Base-by-base conservation (phyloP, 352 stramenopile genomes). In the Phytophthora constricta region DNA sequence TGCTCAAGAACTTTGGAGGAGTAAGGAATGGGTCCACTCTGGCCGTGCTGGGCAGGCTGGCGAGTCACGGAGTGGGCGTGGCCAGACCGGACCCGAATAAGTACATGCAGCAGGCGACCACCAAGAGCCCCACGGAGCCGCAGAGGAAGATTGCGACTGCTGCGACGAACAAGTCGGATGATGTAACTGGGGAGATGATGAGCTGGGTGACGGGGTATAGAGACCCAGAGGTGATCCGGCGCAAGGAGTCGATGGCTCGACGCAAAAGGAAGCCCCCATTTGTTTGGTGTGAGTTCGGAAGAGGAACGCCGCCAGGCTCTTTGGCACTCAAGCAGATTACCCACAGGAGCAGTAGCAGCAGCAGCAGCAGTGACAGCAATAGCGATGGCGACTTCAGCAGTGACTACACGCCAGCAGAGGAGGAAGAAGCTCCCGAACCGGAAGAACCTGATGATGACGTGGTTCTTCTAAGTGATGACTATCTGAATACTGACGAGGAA, bases 121-220 rank as follows among this genome's bases (percentile, higher is more conserved):
- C 58, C 5, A 79, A 76, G 27, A 76, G 70, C 31, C 70, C 66
- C 11, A 59, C 52, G 14, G 43, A 58, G 56, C 64, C 55, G 33
- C 45, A 65, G 46, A 70, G 70, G 26, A 74, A 68, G 28, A 31
- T 42, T 17, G 55, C 41, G 5, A 33, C 45, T 14, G 27, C 20
- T 41, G 53, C 42, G 20, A 64, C 27, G 31, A 51, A 34, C 0
- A 68, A 67, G 33, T n/a, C 31, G 2, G 62, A 87, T 45, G 50
- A 54, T 19, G 77, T 80, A 5, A 65, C 45, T 0, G 58, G 49
- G 0, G 82, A 92, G 48, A 90, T 90, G 80, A 23, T 76, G 26
- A 79, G 63, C 31, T 91, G 84, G 84, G 82, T 91, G 27, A 69
- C 64, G 19, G 80, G 82, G 0, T 75, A 79, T 31, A 74, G 81